Conservation (phyloP, 495 filamentous ascomycete genomes). For the Aspergillus homomorphus region DNA sequence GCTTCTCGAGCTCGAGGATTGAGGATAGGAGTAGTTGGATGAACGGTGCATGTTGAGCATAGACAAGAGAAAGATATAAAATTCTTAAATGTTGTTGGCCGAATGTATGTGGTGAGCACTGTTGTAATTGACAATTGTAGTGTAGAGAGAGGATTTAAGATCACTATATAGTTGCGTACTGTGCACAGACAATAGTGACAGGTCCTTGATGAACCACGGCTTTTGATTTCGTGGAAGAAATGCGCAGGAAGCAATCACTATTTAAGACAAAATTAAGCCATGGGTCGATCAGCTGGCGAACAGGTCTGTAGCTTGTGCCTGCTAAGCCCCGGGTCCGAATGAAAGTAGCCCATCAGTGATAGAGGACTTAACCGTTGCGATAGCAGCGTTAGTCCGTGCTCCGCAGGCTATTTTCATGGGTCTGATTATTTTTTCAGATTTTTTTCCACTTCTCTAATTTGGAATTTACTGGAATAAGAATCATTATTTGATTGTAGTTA, state of each 20-base stretch:
- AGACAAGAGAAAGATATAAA: neutral
- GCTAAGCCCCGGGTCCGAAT: constrained; percentile 32
- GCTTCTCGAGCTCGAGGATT: constrained; percentile 52
- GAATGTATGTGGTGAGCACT: neutral
- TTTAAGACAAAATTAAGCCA: constrained; percentile 24
- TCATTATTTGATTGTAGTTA: no score
- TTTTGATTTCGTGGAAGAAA: constrained; percentile 4
- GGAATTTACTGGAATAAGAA: neutral
- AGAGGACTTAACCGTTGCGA: constrained; percentile 26
- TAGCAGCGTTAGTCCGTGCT: constrained; percentile 32
- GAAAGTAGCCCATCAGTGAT: constrained; percentile 12
- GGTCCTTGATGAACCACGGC: constrained; percentile 11
- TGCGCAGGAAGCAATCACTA: constrained; percentile 13
- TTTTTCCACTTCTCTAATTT: constrained; percentile 7
- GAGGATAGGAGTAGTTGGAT: constrained; percentile 29
- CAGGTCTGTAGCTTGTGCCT: constrained; percentile 23
- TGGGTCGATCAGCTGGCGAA: constrained; percentile 30
- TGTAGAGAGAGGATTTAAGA: constrained; percentile 17
- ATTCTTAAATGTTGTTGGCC: neutral
- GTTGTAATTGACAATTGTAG: neutral
- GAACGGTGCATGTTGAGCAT: constrained; percentile 38
- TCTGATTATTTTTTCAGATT: constrained; percentile 1
- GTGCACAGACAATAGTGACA: constrained; percentile 16
- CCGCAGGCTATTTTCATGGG: constrained; percentile 9
- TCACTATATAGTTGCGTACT: constrained; percentile 32